phyloP scores from a whole-genome alignment of 441 rosid species.

The Adansonia madagascariensis region DNA sequence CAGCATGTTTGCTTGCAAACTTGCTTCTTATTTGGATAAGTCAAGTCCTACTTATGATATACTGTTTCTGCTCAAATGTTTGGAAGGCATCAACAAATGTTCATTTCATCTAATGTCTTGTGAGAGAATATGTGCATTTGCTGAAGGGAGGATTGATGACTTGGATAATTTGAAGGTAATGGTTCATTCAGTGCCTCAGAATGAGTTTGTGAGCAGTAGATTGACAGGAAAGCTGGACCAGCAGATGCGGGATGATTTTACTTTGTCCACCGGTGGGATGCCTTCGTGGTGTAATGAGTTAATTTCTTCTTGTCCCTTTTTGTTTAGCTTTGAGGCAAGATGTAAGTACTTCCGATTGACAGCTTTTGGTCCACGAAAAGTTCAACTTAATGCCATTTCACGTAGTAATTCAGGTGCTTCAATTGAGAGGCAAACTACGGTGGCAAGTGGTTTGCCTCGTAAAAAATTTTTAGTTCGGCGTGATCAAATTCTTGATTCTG shows the following conservation, averaged over 20 bases:
- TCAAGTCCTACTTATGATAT: constrained; percentile 64
- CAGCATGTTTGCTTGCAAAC: constrained; percentile 55
- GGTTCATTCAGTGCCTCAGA: constrained; percentile 56
- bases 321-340: constrained; percentile 87
- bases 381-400: constrained; percentile 44
- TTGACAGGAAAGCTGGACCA: constrained; percentile 95
- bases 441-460: constrained; percentile 52
- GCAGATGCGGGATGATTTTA: constrained; percentile 83
- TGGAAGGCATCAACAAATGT: constrained; percentile 73
- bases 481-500: constrained; percentile 79
- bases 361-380: constrained; percentile 70
- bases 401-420: constrained; percentile 50
- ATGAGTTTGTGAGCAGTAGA: constrained; percentile 79
- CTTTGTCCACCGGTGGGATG: constrained; percentile 70
- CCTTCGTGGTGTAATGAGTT: constrained; percentile 93
- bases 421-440: constrained; percentile 55
- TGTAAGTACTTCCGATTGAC: constrained; percentile 78
- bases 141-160: constrained; percentile 62
- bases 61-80: constrained; percentile 74
- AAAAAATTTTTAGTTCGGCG: constrained; percentile 80
- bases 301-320: constrained; percentile 82
- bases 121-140: constrained; percentile 67
- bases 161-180: constrained; percentile 67
- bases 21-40: constrained; percentile 60
- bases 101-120: constrained; percentile 69